These are phyloP conservation scores for Hemisphaericaspora nanyangensis DNA, from an alignment of 805 yeast species.

Conservation along the genomic window DNA sequence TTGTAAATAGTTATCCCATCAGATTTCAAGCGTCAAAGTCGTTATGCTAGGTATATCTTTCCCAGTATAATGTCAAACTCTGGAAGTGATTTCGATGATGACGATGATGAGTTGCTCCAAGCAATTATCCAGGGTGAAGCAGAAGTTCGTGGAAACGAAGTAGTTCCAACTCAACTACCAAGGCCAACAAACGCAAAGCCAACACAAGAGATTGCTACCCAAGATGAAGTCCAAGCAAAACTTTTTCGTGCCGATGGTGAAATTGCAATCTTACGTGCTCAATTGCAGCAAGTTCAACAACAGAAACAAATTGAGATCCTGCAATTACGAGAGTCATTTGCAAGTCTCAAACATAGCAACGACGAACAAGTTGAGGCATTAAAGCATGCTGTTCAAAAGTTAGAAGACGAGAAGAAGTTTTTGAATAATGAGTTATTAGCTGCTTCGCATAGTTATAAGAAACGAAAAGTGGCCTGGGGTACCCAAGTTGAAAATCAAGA, in stretches of 20 bases:
- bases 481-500: not conserved
- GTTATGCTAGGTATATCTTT: no score
- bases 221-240: conserved; percentile 19
- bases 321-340: conserved; percentile 17
- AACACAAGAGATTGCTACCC: not conserved
- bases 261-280: conserved; percentile 70
- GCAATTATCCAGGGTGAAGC: conserved; percentile 39
- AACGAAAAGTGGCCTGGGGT: conserved; percentile 11
- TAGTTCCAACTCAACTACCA: conserved; percentile 8
- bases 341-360: conserved; percentile 14
- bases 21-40: no score
- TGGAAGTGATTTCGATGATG: conserved; percentile 18
- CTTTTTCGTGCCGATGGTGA: conserved; percentile 71
- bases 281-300: conserved; percentile 45
- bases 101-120: conserved; percentile 42
- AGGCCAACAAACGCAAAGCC: not conserved
- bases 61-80: conserved; percentile 8
- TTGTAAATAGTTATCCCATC: no score
- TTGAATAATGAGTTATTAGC: conserved; percentile 34
- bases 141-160: conserved; percentile 9
- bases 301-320: conserved; percentile 36
- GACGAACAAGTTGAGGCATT: conserved; percentile 30
- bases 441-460: conserved; percentile 16
- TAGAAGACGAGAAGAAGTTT: conserved; percentile 43
- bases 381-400: conserved; percentile 28